Evolutionary conservation across 202 grass and related monocot species (phyloP).

Genomic region (Hordeum pubiflorum): DNA sequence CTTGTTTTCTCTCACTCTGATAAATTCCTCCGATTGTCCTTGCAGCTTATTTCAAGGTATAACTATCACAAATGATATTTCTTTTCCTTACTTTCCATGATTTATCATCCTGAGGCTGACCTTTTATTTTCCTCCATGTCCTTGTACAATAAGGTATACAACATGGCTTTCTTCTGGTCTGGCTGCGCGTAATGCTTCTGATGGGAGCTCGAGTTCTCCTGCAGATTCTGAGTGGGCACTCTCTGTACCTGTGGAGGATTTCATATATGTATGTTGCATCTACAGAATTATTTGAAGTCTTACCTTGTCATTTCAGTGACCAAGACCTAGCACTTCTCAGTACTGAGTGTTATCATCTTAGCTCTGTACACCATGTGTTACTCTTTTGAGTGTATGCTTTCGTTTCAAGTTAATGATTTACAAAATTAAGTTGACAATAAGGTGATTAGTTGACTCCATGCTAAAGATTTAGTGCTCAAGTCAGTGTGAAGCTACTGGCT

Average conservation of each 20-base stretch:
- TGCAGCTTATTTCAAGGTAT: conserved; percentile 96
- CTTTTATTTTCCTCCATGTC: conserved; percentile 8
- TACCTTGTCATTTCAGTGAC: background rate
- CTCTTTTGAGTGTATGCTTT: background rate
- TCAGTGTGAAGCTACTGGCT: background rate
- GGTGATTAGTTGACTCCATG: background rate
- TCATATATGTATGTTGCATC: conserved; percentile 68
- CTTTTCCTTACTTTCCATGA: background rate
- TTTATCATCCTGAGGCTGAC: conserved; percentile 1
- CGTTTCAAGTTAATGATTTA: background rate
- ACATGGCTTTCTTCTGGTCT: conserved; percentile 90
- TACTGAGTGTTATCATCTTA: background rate
- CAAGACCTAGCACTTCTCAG: background rate
- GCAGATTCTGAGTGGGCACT: conserved; percentile 70
- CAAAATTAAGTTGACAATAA: background rate
- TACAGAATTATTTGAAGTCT: conserved; percentile 7
- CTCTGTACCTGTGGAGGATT: conserved; percentile 73
- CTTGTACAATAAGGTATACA: conserved; percentile 56
- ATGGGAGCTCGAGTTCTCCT: conserved; percentile 36
- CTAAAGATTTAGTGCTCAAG: background rate
- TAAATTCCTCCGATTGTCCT: conserved; percentile 88
- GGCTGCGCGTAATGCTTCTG: conserved; percentile 46
- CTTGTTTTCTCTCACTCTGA: conserved; percentile 84
- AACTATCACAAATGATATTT: background rate
- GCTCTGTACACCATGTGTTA: background rate